Evolutionary conservation across 768 basidiomycete species (phyloP).

Genomic region (Podaxis sp.): DNA sequence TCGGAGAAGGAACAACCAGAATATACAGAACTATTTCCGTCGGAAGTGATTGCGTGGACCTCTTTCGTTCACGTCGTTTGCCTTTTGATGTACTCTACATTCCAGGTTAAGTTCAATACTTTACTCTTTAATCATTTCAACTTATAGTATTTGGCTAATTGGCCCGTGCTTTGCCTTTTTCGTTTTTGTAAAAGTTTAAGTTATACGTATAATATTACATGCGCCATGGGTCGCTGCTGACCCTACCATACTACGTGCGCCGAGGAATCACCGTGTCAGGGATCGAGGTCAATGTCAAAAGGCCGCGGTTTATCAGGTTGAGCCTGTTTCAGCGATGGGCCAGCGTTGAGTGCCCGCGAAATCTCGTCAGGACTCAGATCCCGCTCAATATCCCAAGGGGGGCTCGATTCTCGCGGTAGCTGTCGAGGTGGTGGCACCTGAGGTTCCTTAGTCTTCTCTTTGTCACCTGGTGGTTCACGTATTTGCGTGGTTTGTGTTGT

Average conservation of each 20-base stretch:
- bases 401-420: slow-evolving; percentile 48
- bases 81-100: not conserved
- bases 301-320: slow-evolving; percentile 17
- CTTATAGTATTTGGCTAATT: not conserved
- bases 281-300: slow-evolving; percentile 49
- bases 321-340: not conserved
- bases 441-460: not conserved
- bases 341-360: not conserved
- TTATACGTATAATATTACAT: not conserved
- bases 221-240: not conserved
- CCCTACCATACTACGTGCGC: not conserved
- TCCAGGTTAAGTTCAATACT: not conserved
- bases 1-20: slow-evolving; percentile 1
- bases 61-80: not conserved
- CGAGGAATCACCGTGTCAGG: not conserved
- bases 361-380: slow-evolving; percentile 37
- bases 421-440: slow-evolving; percentile 1
- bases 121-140: not conserved
- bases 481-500: not conserved
- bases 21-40: slow-evolving; percentile 8
- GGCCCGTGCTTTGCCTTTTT: not conserved
- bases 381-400: slow-evolving; percentile 74
- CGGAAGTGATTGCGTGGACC: not conserved
- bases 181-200: not conserved
- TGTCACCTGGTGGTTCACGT: slow-evolving; percentile 1